Base-by-base conservation (phyloP, 768 basidiomycete genomes). In the Kwoniella sp. region DNA sequence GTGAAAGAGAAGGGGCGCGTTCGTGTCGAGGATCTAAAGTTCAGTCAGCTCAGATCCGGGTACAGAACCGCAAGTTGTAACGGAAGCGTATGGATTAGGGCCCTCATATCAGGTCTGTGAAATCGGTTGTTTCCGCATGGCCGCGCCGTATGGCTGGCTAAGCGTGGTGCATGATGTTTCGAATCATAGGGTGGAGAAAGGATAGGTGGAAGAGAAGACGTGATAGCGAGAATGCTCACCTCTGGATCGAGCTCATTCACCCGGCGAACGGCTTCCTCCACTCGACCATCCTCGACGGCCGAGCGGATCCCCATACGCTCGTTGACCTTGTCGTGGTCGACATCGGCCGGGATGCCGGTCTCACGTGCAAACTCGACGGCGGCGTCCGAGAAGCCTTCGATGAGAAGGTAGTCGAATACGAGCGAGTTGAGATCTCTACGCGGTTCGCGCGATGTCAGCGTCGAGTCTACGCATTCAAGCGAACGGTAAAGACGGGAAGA, bases 81-180 rank as follows among this genome's bases (percentile, higher is more conserved):
- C n/a, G n/a, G n/a, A n/a, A n/a, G n/a, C n/a, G n/a, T n/a, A n/a
- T n/a, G n/a, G n/a, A n/a, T n/a, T n/a, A n/a, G 61, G 70, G 64
- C 63, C 66, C 72, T 73, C 72, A 73, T 73, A 69, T 70, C 70
- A 73, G 72, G 72, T 73, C 72, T 73, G 72, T 73, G 68, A 65
- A 58, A 77, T 80, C 85, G 85, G 79, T 79, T 81, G 75, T 82
- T 79, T 92, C 91, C 85, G 88, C 90, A 90, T 77, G 80, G 85
- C 82, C 86, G 82, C 78, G 73, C 56, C 46, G 23, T 42, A 47
- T 50, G 73, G 69, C 68, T 77, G 80, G 84, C 84, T 95, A 80
- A 82, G 91, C 85, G 89, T 93, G 91, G 92, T 95, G 91, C 92
- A 95, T 95, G 89, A 87, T 73, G 37, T 68, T 65, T 89, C 78